Evolutionary conservation across 2,329 filamentous ascomycete genomes (phyloP).

Genomic region (Aspergillus calidoustus): DNA sequence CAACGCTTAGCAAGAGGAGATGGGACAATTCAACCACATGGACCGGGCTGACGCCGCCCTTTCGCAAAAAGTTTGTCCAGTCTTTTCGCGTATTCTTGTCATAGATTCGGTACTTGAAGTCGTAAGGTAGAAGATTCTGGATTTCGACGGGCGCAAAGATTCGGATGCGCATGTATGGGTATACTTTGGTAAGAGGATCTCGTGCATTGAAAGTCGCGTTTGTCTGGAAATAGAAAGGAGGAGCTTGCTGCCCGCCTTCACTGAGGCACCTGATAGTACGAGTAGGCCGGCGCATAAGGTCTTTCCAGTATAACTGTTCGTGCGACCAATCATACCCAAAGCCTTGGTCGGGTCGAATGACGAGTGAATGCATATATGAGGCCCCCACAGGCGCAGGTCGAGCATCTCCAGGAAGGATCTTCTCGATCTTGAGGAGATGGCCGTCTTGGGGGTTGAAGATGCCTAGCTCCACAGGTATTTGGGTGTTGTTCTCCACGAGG

Average conservation of each 20-base stretch:
- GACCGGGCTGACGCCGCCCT: conserved; percentile 94
- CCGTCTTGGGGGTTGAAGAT: conserved; percentile 87
- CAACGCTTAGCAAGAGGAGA: conserved; percentile 85
- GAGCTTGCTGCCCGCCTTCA: conserved; percentile 74
- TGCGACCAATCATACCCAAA: conserved; percentile 97
- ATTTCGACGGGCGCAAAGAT: conserved; percentile 91
- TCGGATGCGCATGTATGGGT: conserved; percentile 93
- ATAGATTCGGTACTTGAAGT: conserved; percentile 99
- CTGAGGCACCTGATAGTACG: conserved; percentile 87
- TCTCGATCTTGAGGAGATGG: conserved; percentile 94
- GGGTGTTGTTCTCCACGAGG: conserved; percentile 91
- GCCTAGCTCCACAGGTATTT: conserved; percentile 92
- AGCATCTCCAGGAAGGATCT: conserved; percentile 89
- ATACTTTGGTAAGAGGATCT: conserved; percentile 80
- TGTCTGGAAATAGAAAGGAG: conserved; percentile 95
- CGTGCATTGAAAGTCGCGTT: conserved; percentile 83
- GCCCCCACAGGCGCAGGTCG: conserved; percentile 91
- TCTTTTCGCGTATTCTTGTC: conserved; percentile 99
- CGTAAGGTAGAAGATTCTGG: conserved; percentile 92
- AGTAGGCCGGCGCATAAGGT: conserved; percentile 81
- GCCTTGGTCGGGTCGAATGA: conserved; percentile 89
- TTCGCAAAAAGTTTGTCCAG: conserved; percentile 97
- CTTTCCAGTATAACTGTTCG: conserved; percentile 89
- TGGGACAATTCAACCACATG: conserved; percentile 97
- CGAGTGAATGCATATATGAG: conserved; percentile 83